Conservation (phyloP, 1,139 yeast genomes). For the Saccharomycopsis crataegensis region DNA sequence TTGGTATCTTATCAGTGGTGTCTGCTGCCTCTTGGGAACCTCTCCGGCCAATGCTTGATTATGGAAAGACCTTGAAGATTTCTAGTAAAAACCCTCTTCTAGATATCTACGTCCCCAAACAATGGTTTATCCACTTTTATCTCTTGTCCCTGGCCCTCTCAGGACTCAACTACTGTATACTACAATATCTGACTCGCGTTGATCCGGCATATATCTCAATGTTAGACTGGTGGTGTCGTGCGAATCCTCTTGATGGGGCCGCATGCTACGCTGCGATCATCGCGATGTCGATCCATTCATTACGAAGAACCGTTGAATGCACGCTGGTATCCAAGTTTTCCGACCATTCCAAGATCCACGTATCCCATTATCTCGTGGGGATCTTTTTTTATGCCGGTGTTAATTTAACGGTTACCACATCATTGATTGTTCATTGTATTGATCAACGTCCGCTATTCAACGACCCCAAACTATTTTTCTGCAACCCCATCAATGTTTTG, state of each 20-base stretch:
- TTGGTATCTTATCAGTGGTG: not conserved
- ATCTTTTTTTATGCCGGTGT: constrained; percentile 50
- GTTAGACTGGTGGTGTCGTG: too few species aligned
- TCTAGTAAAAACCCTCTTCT: constrained; percentile 16
- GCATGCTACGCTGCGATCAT: too few species aligned
- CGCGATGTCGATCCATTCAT: constrained; percentile 42
- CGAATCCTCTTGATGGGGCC: too few species aligned
- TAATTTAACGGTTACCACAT: constrained; percentile 30
- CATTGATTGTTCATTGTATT: constrained; percentile 17
- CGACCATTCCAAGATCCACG: constrained; percentile 52
- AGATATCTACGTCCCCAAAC: constrained; percentile 37
- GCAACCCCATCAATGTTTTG: not conserved
- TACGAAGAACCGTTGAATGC: constrained; percentile 60
- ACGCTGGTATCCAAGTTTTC: constrained; percentile 41
- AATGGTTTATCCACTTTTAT: constrained; percentile 41
- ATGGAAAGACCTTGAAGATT: constrained; percentile 32
- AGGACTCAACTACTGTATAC: not conserved
- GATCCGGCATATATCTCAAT: too few species aligned
- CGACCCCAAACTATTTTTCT: too few species aligned
- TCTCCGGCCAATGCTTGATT: constrained; percentile 24
- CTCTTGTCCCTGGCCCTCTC: constrained; percentile 25
- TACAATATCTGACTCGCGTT: too few species aligned
- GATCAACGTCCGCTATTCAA: too few species aligned
- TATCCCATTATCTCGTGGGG: constrained; percentile 74
- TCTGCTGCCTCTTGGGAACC: not conserved